A percentile compares a stretch with the other conserved stretches of the same genome.
phyloP scores from a whole-genome alignment of 2,329 filamentous ascomycete species.

The Ceratocystis colombiana region DNA sequence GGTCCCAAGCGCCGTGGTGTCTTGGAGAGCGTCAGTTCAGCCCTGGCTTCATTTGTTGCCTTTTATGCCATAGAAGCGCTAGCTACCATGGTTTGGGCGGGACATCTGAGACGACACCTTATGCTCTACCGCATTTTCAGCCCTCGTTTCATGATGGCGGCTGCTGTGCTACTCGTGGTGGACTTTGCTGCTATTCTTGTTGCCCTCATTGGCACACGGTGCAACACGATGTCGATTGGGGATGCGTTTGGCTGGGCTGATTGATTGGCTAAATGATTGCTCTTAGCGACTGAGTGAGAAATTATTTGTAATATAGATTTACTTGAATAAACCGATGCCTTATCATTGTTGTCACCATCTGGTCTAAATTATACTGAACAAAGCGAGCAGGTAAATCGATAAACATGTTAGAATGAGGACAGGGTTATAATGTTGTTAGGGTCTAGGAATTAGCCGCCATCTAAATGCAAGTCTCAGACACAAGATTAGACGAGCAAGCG shows the following conservation, averaged over 20 bases:
- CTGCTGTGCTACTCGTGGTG: constrained; percentile 59
- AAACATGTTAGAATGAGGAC: too few species aligned
- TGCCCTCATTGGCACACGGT: constrained; percentile 62
- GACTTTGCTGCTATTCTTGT: constrained; percentile 65
- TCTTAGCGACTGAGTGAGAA: neutral
- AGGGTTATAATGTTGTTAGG: neutral
- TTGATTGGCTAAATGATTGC: constrained; percentile 28
- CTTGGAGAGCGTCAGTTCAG: constrained; percentile 59
- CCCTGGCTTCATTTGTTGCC: constrained; percentile 62
- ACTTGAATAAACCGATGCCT: neutral
- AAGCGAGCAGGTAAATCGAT: too few species aligned
- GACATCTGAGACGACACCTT: constrained; percentile 75
- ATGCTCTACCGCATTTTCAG: constrained; percentile 95
- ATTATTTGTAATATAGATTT: neutral
- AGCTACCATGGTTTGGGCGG: constrained; percentile 84
- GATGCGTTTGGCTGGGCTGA: constrained; percentile 80
- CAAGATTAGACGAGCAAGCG: constrained; percentile 2
- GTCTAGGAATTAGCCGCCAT: neutral
- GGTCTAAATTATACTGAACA: too few species aligned
- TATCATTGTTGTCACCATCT: neutral
- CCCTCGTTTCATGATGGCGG: constrained; percentile 80
- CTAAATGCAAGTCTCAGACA: neutral
- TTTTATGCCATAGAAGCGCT: constrained; percentile 77
- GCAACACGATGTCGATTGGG: constrained; percentile 65
- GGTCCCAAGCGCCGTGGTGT: constrained; percentile 61